phyloP scores from a whole-genome alignment of 306 rosid genomes.

The Trichosanthes cucumerina region DNA sequence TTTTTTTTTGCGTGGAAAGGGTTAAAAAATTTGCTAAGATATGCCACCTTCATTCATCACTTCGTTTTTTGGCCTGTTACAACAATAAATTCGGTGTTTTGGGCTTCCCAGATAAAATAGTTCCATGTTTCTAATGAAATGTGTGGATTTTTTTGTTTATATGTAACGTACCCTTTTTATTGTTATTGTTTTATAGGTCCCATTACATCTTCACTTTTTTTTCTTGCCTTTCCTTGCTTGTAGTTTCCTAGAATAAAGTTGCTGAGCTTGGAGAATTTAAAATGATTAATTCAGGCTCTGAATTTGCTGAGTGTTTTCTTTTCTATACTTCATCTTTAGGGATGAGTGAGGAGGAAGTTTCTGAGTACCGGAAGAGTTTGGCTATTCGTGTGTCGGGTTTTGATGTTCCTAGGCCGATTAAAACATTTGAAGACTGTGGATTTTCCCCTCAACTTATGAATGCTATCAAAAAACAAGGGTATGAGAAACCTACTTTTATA shows the following conservation, averaged over 20 bases:
- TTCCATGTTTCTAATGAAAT: neutral
- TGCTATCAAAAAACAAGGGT: conserved; percentile 82
- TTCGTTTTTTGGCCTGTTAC: neutral
- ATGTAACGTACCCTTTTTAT: neutral
- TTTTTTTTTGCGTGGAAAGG: neutral
- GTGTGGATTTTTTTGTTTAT: neutral
- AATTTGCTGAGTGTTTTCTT: neutral
- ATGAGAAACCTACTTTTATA: conserved; percentile 82
- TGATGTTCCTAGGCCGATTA: conserved; percentile 82
- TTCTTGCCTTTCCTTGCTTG: neutral
- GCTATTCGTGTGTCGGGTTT: conserved; percentile 86
- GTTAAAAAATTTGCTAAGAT: neutral
- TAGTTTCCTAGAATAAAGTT: neutral
- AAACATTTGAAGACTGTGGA: conserved; percentile 72
- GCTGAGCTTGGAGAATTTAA: neutral
- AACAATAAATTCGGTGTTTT: neutral
- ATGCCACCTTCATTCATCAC: neutral
- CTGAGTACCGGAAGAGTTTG: conserved; percentile 69
- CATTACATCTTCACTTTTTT: neutral
- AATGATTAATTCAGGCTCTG: neutral
- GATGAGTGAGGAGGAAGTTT: conserved; percentile 79
- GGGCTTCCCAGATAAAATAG: neutral
- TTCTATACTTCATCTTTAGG: conserved; percentile 31
- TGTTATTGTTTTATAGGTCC: neutral
- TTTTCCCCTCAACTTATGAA: conserved; percentile 74